Percentiles rank a stretch among this genome's conserved stretches.
These are phyloP conservation scores for Phialemonium atrogriseum DNA, from an alignment of 2,329 filamentous ascomycete genomes.

Conservation along the genomic window DNA sequence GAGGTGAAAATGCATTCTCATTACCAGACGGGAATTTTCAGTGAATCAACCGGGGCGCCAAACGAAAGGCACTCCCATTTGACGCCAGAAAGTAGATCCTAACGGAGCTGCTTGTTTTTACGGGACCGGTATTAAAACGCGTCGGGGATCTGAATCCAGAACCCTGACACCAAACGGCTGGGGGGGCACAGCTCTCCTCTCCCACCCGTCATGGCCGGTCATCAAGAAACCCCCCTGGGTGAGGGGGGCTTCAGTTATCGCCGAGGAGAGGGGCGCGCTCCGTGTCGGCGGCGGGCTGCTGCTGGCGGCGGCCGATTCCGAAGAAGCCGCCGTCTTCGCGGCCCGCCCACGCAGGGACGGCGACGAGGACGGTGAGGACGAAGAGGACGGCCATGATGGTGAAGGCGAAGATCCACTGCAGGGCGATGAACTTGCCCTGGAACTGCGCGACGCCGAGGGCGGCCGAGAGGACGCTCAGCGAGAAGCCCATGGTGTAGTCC, in stretches of 20 bases:
- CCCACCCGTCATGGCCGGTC: too few relatives aligned
- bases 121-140: too few relatives aligned
- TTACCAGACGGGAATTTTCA: too few relatives aligned
- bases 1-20: too few relatives aligned
- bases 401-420: slow-evolving; percentile 93
- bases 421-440: slow-evolving; percentile 60
- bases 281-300: slow-evolving; percentile 37
- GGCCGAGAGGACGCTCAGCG: slow-evolving; percentile 63
- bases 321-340: slow-evolving; percentile 45
- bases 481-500: slow-evolving; percentile 73
- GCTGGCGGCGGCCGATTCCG: slow-evolving; percentile 30
- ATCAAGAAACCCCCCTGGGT: too few relatives aligned
- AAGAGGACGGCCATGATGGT: slow-evolving; percentile 71
- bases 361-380: slow-evolving; percentile 56
- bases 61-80: too few relatives aligned
- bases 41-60: too few relatives aligned
- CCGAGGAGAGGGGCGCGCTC: slow-evolving; percentile 56
- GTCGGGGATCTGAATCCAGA: too few relatives aligned
- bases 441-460: slow-evolving; percentile 75
- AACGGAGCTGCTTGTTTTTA: too few relatives aligned
- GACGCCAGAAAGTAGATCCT: too few relatives aligned
- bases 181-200: too few relatives aligned
- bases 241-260: slow-evolving; percentile 26
- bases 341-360: slow-evolving; percentile 55
- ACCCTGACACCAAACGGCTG: too few relatives aligned